A percentile compares a stretch with the other conserved stretches of the same genome.
phyloP scores from a whole-genome alignment of 306 rosid genomes.

The Cicer cuneatum region DNA sequence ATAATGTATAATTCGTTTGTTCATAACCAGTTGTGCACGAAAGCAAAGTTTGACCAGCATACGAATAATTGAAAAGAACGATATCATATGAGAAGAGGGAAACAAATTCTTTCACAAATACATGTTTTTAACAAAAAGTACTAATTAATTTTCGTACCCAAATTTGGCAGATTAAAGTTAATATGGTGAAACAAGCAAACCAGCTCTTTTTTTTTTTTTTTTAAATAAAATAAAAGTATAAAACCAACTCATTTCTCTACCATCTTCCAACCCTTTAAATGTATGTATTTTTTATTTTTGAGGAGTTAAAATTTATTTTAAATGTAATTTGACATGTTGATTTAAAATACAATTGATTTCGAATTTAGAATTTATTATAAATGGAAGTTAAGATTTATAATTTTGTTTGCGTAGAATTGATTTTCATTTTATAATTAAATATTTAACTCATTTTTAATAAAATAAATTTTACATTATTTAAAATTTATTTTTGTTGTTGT shows the following conservation, averaged over 20 bases:
- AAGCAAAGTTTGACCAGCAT: not conserved
- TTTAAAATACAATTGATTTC: too few species aligned
- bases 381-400: too few species aligned
- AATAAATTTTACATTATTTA: too few species aligned
- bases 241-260: conserved; percentile 32
- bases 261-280: conserved; percentile 8
- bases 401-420: too few species aligned
- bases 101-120: not conserved
- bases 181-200: not conserved
- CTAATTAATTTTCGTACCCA: conserved; percentile 18
- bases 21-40: not conserved
- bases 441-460: too few species aligned
- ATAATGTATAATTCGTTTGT: not conserved
- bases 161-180: conserved; percentile 3
- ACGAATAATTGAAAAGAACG: not conserved
- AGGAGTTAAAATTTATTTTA: too few species aligned
- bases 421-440: too few species aligned
- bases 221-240: too few species aligned
- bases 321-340: too few species aligned
- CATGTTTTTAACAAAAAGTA: not conserved
- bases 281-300: not conserved
- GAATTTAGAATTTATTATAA: too few species aligned
- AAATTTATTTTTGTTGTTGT: too few species aligned
- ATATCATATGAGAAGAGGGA: not conserved
- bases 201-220: too few species aligned